A percentile compares a stretch with the other conserved stretches of the same genome.
Evolutionary conservation across 2,329 filamentous ascomycete genomes (phyloP).

Genomic region (Sclerotiophoma versabilis): DNA sequence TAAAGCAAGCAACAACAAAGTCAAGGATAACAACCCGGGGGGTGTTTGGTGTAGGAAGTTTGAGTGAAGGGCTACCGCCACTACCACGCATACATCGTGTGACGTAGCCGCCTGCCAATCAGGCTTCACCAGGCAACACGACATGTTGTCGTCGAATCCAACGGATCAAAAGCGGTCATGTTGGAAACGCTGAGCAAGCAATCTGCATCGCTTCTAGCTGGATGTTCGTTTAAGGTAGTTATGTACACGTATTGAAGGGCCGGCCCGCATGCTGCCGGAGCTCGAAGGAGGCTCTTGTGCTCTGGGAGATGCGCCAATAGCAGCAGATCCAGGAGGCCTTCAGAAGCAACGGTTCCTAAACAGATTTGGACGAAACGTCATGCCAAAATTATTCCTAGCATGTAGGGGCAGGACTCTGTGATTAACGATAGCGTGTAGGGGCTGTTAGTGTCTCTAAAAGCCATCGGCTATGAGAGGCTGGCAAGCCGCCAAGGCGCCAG

Average conservation of each 20-base stretch:
- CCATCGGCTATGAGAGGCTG: no score
- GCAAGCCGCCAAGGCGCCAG: slow-evolving; percentile 35
- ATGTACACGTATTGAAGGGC: background rate
- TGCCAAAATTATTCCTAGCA: no score
- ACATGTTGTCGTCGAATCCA: background rate
- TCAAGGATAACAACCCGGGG: background rate
- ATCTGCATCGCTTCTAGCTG: no score
- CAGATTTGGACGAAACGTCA: no score
- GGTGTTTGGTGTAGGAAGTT: slow-evolving; percentile 26
- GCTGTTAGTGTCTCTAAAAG: no score
- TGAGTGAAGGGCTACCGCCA: slow-evolving; percentile 29
- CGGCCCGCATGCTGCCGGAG: slow-evolving; percentile 10
- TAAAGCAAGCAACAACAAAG: background rate
- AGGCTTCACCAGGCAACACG: slow-evolving; percentile 11
- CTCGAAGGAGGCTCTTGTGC: slow-evolving; percentile 5
- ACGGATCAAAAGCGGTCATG: background rate
- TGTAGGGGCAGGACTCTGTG: no score
- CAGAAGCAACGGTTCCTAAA: no score
- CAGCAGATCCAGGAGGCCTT: no score
- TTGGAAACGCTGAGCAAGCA: background rate
- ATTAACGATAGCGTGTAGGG: no score
- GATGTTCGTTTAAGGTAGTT: background rate
- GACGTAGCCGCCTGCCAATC: slow-evolving; percentile 41
- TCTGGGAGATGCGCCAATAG: no score
- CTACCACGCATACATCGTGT: slow-evolving; percentile 27